A percentile compares a stretch with the other conserved stretches of the same genome.
Evolutionary conservation across 2,329 filamentous ascomycete species (phyloP).

Genomic region (Neophaeococcomyces aloes): DNA sequence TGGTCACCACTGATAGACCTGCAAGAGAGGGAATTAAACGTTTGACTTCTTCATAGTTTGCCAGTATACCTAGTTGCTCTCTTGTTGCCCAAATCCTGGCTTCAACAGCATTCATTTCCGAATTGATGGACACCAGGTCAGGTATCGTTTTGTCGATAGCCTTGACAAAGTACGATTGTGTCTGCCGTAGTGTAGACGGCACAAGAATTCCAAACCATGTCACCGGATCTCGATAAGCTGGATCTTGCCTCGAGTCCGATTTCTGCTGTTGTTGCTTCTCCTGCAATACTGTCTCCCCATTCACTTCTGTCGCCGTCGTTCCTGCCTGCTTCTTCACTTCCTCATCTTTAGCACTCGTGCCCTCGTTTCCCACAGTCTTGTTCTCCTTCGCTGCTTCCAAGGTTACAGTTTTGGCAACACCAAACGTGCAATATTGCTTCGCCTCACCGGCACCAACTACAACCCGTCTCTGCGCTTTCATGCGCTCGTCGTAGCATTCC

Average conservation of each 20-base stretch:
- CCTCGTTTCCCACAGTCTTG: background rate
- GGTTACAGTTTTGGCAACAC: background rate
- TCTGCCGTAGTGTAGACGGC: slow-evolving; percentile 33
- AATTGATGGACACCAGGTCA: slow-evolving; percentile 28
- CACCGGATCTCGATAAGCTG: slow-evolving; percentile 32
- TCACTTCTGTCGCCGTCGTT: background rate
- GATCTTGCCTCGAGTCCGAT: slow-evolving; percentile 21
- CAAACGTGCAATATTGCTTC: background rate
- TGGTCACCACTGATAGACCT: no score
- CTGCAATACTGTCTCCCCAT: background rate
- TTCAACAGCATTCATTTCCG: slow-evolving; percentile 35
- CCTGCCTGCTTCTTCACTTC: background rate
- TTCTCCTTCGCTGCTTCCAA: background rate
- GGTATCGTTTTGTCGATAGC: slow-evolving; percentile 30
- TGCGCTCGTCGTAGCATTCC: slow-evolving; percentile 42
- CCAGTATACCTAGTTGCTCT: slow-evolving; percentile 8
- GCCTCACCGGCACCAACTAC: slow-evolving; percentile 4
- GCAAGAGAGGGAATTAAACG: no score
- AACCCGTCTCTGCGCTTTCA: slow-evolving; percentile 35
- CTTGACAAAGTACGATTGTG: slow-evolving; percentile 34
- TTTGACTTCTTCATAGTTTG: background rate
- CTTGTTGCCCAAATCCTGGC: slow-evolving; percentile 24
- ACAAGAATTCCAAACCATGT: slow-evolving; percentile 41
- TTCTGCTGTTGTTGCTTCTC: background rate
- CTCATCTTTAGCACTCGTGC: background rate